Conservation (phyloP, 306 rosid genomes). For the Castanopsis chinensis region DNA sequence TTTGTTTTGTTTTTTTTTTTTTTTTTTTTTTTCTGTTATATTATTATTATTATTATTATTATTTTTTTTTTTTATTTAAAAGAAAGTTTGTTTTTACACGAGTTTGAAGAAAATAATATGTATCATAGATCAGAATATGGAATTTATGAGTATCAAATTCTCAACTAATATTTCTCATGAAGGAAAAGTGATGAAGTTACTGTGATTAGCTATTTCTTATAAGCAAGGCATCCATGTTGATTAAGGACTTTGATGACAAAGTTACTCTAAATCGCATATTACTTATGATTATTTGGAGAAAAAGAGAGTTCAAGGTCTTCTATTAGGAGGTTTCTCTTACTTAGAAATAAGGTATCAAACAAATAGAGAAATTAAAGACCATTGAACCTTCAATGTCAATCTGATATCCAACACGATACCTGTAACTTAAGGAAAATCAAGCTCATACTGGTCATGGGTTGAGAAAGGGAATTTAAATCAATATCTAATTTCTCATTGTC, state of each 20-base stretch:
- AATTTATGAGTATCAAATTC: not conserved
- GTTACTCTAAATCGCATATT: not conserved
- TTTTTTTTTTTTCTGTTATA: no score
- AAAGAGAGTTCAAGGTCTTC: not conserved
- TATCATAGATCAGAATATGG: not conserved
- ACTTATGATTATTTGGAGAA: not conserved
- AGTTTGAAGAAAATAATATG: not conserved
- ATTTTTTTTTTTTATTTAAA: not conserved
- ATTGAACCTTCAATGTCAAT: not conserved
- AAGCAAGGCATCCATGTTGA: not conserved
- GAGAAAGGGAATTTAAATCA: no score
- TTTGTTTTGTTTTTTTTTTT: no score
- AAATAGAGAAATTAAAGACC: no score
- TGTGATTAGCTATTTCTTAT: not conserved
- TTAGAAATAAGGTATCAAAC: no score
- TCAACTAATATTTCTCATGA: not conserved
- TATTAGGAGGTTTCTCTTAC: not conserved
- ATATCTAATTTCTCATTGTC: no score
- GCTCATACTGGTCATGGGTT: no score
- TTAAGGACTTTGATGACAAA: not conserved
- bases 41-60: no score
- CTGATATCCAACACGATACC: not conserved
- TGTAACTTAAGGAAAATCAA: not conserved
- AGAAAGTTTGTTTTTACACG: not conserved
- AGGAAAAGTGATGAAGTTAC: not conserved